phyloP scores from a whole-genome alignment of 2,329 filamentous ascomycete species.

The Myriosclerotinia scirpicola region DNA sequence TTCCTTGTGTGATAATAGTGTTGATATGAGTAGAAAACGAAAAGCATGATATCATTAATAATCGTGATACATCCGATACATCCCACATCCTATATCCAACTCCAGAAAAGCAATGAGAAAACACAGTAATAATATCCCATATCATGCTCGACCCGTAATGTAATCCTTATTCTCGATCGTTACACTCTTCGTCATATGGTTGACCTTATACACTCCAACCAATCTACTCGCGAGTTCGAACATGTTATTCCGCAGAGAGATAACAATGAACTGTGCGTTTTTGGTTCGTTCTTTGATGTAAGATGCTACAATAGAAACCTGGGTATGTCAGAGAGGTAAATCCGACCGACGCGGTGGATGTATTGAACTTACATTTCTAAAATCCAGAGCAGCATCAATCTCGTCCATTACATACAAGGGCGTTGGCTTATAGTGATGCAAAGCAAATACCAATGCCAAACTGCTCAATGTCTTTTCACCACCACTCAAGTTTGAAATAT shows the following conservation, averaged over 20 bases:
- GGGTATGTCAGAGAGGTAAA: constrained; percentile 21
- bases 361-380: constrained; percentile 77
- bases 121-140: neutral
- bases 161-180: constrained; percentile 85
- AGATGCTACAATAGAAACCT: constrained; percentile 93
- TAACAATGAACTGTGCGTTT: constrained; percentile 99
- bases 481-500: constrained; percentile 92
- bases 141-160: constrained; percentile 42
- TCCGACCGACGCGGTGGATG: neutral
- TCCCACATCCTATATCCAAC: neutral
- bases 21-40: constrained; percentile 1
- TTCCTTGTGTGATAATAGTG: neutral
- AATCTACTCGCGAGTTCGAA: constrained; percentile 95
- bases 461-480: constrained; percentile 96
- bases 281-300: constrained; percentile 99
- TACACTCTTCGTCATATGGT: constrained; percentile 95
- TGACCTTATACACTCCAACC: constrained; percentile 98
- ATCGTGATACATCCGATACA: constrained; percentile 26
- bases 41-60: constrained; percentile 27
- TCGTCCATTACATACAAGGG: constrained; percentile 99
- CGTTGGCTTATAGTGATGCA: constrained; percentile 98
- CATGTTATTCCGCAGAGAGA: constrained; percentile 98
- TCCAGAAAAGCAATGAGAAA: neutral
- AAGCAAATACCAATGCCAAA: constrained; percentile 91
- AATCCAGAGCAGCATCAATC: constrained; percentile 96